phyloP scores from a whole-genome alignment of 2,329 filamentous ascomycete species.

The Zymoseptoria passerinii region DNA sequence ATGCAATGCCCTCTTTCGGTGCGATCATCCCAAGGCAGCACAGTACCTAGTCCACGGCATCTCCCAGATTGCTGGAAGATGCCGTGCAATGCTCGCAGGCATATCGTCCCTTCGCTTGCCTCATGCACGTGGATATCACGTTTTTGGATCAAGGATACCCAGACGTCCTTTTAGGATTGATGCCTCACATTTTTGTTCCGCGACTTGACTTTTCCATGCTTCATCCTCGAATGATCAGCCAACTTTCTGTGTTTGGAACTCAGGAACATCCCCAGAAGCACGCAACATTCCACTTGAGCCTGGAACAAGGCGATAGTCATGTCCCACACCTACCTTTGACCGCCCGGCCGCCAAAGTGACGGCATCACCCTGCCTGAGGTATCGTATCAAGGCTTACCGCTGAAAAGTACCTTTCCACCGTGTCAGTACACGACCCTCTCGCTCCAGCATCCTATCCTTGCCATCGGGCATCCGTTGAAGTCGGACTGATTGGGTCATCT shows the following conservation, averaged over 20 bases:
- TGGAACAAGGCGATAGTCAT: not conserved
- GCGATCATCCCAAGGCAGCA: no score
- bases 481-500: not conserved
- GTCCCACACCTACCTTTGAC: constrained; percentile 8
- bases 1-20: no score
- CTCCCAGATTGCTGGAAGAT: no score
- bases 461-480: not conserved
- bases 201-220: no score
- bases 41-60: no score
- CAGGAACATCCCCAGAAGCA: not conserved
- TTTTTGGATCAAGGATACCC: no score
- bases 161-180: no score
- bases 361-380: constrained; percentile 29
- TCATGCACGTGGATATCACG: no score
- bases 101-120: no score
- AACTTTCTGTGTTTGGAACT: no score
- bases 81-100: no score
- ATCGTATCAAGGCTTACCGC: constrained; percentile 52
- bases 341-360: constrained; percentile 9
- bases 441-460: not conserved
- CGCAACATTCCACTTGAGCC: not conserved
- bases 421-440: constrained; percentile 41
- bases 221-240: not conserved
- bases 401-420: constrained; percentile 54
- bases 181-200: no score